These are phyloP conservation scores for Lachnellula cervina DNA, from an alignment of 2,329 filamentous ascomycete species.

Conservation along the genomic window DNA sequence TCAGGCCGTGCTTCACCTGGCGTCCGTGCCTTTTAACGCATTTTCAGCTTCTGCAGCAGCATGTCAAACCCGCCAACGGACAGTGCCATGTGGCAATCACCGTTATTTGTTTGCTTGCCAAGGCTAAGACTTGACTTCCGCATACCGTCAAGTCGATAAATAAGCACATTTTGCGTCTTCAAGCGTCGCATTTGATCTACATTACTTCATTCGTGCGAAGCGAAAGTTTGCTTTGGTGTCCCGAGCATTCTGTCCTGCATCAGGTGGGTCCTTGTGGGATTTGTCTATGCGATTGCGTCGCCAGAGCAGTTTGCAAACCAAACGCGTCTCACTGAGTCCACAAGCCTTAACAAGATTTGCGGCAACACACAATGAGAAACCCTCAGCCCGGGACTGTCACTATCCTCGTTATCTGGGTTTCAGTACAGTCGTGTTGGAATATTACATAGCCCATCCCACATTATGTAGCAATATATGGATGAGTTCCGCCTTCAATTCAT, in stretches of 20 bases:
- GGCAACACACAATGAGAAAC: conserved; percentile 2
- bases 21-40: conserved; percentile 4
- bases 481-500: not conserved
- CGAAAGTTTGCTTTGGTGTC: conserved; percentile 16
- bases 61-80: not conserved
- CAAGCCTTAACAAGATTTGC: conserved; percentile 5
- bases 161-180: conserved; percentile 8
- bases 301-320: conserved; percentile 12
- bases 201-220: conserved; percentile 12
- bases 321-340: conserved; percentile 9
- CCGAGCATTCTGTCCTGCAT: conserved; percentile 9
- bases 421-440: conserved; percentile 2
- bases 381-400: conserved; percentile 5
- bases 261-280: conserved; percentile 7
- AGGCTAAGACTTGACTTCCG: not conserved
- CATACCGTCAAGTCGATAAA: not conserved
- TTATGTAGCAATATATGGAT: not conserved
- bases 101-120: not conserved
- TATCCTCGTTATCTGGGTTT: conserved; percentile 12
- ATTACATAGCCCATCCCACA: not conserved
- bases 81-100: not conserved
- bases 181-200: conserved; percentile 14
- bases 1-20: conserved; percentile 13
- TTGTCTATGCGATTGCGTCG: conserved; percentile 11
- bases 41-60: not conserved